Percentiles rank a stretch among this genome's conserved stretches.
These are phyloP conservation scores for Tilletia setariae DNA, from an alignment of 1,284 basidiomycete genomes.

Conservation along the genomic window DNA sequence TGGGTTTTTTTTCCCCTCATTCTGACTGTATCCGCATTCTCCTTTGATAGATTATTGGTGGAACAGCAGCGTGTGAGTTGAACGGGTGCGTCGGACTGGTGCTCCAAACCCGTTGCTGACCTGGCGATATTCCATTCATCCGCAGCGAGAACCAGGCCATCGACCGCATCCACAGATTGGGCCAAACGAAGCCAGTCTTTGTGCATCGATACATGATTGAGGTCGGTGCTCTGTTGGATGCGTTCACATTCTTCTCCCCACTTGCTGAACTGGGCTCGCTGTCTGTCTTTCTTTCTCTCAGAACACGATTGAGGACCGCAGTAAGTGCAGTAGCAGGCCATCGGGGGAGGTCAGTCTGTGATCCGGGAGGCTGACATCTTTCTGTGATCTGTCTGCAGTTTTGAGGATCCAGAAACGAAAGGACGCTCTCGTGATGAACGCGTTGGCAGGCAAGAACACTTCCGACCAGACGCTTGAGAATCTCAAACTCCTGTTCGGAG, in stretches of 20 bases:
- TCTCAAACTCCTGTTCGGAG: constrained; percentile 42
- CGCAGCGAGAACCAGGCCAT: constrained; percentile 18
- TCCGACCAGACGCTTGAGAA: constrained; percentile 41
- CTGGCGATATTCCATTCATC: background rate
- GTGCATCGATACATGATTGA: constrained; percentile 87
- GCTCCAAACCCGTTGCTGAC: too few relatives aligned
- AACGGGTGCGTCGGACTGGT: background rate
- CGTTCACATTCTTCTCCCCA: background rate
- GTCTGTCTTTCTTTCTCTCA: constrained; percentile 46
- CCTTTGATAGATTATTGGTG: constrained; percentile 47
- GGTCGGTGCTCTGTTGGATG: background rate
- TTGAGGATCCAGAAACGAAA: constrained; percentile 86
- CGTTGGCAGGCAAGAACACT: constrained; percentile 28
- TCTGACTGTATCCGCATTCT: background rate
- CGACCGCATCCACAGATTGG: constrained; percentile 68
- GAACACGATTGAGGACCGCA: constrained; percentile 75
- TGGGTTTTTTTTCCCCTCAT: too few relatives aligned
- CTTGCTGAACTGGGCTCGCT: background rate
- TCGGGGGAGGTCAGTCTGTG: too few relatives aligned
- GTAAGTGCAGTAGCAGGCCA: too few relatives aligned
- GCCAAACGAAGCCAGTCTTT: constrained; percentile 82
- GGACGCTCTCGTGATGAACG: constrained; percentile 72
- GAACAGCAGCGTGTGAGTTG: constrained; percentile 30
- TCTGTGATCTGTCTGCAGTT: constrained; percentile 24
- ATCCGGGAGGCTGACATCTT: too few relatives aligned